These are phyloP conservation scores for Centaurea solstitialis DNA, from an alignment of 129 eudicot genomes.

Conservation along the genomic window DNA sequence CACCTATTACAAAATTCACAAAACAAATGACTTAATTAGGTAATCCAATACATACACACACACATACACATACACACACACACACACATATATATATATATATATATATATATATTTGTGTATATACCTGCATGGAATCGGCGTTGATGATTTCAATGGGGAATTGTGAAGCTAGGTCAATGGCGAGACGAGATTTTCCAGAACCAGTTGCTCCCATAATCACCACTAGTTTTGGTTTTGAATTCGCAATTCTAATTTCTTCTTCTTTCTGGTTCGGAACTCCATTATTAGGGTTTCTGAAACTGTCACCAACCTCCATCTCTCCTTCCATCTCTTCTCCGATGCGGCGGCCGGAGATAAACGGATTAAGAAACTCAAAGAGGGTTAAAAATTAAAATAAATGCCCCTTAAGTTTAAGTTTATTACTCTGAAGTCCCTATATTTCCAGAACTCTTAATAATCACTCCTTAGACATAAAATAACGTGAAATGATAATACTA, in stretches of 20 bases:
- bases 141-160: constrained; percentile 90
- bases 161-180: constrained; percentile 76
- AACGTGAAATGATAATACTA: too few species aligned
- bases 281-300: constrained; percentile 13
- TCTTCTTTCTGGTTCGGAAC: neutral
- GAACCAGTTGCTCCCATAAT: constrained; percentile 97
- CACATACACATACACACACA: too few species aligned
- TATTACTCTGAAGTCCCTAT: neutral
- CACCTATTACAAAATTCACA: constrained; percentile 41
- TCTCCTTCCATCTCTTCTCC: constrained; percentile 3
- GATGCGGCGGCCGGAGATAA: constrained; percentile 22
- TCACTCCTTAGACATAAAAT: neutral
- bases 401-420: neutral
- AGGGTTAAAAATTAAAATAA: too few species aligned
- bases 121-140: constrained; percentile 88
- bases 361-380: neutral
- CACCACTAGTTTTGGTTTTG: constrained; percentile 72
- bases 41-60: too few species aligned
- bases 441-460: neutral
- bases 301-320: constrained; percentile 4
- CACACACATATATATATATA: neutral
- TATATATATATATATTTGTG: neutral
- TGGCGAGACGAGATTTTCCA: constrained; percentile 85
- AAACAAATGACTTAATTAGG: neutral
- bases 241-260: constrained; percentile 5